These are phyloP conservation scores for Zoysia pacifica DNA, from an alignment of 176 grass and related monocot species.

Conservation along the genomic window DNA sequence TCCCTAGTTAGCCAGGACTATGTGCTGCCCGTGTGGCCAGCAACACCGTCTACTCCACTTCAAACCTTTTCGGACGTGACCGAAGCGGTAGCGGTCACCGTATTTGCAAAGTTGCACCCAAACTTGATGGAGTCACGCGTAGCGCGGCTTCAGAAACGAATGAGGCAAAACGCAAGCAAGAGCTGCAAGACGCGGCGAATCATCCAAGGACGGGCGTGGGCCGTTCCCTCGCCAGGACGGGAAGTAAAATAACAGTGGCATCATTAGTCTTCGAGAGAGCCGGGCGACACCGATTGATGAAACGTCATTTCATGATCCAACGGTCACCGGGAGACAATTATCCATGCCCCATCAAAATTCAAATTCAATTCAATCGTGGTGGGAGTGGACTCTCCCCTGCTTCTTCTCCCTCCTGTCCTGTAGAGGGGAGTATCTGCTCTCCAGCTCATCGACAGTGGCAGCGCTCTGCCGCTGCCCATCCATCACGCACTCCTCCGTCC, in stretches of 20 bases:
- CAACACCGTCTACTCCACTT: not conserved
- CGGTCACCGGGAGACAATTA: too few relatives aligned
- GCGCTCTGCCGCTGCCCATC: constrained; percentile 19
- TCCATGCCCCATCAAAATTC: too few relatives aligned
- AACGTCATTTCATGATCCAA: too few relatives aligned
- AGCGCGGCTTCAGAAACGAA: constrained; percentile 28
- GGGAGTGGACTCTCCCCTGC: not conserved
- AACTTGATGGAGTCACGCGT: not conserved
- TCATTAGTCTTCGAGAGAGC: too few relatives aligned
- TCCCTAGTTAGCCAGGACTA: too few relatives aligned
- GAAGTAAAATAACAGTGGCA: too few relatives aligned
- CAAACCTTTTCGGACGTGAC: not conserved
- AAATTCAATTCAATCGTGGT: not conserved
- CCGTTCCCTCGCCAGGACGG: too few relatives aligned
- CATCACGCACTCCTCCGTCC: constrained; percentile 25
- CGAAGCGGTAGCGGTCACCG: not conserved
- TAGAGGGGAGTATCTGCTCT: constrained; percentile 24
- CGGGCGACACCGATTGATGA: too few relatives aligned
- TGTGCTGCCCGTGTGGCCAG: not conserved
- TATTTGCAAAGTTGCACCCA: not conserved
- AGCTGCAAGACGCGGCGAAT: too few relatives aligned
- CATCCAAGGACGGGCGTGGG: too few relatives aligned
- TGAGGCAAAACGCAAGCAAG: too few relatives aligned
- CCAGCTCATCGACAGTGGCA: constrained; percentile 55
- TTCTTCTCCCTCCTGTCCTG: not conserved